These are phyloP conservation scores for Clavariopsis aquatica DNA, from an alignment of 495 filamentous ascomycete species.

Conservation along the genomic window DNA sequence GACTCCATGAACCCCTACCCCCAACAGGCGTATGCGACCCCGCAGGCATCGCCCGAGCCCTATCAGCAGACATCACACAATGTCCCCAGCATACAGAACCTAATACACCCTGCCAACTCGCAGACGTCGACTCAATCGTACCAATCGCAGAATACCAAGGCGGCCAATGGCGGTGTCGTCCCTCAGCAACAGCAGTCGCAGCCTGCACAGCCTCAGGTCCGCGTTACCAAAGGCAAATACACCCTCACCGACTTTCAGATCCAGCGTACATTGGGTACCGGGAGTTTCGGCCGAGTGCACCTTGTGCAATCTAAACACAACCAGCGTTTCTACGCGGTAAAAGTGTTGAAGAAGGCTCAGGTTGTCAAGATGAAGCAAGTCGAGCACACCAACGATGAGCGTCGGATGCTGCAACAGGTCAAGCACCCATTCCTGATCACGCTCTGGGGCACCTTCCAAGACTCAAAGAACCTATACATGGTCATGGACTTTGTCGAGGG, in stretches of 20 bases:
- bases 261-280: conserved; percentile 88
- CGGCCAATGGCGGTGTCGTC: conserved; percentile 33
- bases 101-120: conserved; percentile 61
- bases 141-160: conserved; percentile 36
- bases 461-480: conserved; percentile 95
- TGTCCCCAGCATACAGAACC: conserved; percentile 67
- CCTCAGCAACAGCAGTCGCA: conserved; percentile 18
- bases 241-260: conserved; percentile 84
- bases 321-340: conserved; percentile 94
- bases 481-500: conserved; percentile 99
- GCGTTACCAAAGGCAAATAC: conserved; percentile 97
- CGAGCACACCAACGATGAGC: conserved; percentile 97
- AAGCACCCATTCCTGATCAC: conserved; percentile 98
- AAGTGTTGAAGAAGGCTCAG: conserved; percentile 96
- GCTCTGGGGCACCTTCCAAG: conserved; percentile 97
- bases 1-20: conserved; percentile 44
- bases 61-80: conserved; percentile 58
- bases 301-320: conserved; percentile 97
- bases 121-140: conserved; percentile 32
- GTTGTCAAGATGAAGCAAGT: conserved; percentile 99
- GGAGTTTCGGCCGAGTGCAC: conserved; percentile 95
- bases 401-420: conserved; percentile 89
- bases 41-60: conserved; percentile 45
- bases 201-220: conserved; percentile 40
- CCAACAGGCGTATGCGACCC: conserved; percentile 44